Conservation (phyloP, 2,329 filamentous ascomycete genomes). For the Diaporthe eres region DNA sequence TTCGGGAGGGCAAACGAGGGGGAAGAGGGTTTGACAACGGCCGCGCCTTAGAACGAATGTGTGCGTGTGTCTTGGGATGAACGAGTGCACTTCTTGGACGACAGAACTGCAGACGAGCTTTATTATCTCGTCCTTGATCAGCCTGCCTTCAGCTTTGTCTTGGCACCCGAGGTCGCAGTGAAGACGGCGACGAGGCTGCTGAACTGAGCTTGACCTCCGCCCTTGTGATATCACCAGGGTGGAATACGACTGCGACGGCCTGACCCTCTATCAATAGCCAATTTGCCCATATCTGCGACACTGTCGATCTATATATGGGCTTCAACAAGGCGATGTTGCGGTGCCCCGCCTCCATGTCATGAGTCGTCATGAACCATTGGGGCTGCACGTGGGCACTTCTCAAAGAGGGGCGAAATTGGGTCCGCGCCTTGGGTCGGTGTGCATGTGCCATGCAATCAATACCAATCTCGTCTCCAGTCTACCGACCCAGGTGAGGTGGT, state of each 20-base stretch:
- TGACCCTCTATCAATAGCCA: constrained; percentile 11
- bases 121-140: constrained; percentile 7
- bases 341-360: constrained; percentile 19
- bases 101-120: constrained; percentile 6
- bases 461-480: constrained; percentile 20
- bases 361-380: constrained; percentile 23
- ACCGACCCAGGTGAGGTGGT: background rate
- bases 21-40: background rate
- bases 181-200: constrained; percentile 7
- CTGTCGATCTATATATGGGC: constrained; percentile 29
- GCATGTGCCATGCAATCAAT: background rate
- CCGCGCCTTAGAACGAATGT: background rate
- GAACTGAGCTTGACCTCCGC: background rate
- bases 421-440: background rate
- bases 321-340: constrained; percentile 19
- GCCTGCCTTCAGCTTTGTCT: background rate
- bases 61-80: constrained; percentile 13
- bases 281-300: constrained; percentile 27
- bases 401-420: background rate
- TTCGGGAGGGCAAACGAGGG: background rate
- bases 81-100: background rate
- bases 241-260: constrained; percentile 4
- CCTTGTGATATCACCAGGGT: constrained; percentile 20
- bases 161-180: constrained; percentile 1
- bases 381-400: constrained; percentile 20